A percentile compares a stretch with the other conserved stretches of the same genome.
Conservation (phyloP, 331 rosid genomes). For the Erythrophleum ivorense region DNA sequence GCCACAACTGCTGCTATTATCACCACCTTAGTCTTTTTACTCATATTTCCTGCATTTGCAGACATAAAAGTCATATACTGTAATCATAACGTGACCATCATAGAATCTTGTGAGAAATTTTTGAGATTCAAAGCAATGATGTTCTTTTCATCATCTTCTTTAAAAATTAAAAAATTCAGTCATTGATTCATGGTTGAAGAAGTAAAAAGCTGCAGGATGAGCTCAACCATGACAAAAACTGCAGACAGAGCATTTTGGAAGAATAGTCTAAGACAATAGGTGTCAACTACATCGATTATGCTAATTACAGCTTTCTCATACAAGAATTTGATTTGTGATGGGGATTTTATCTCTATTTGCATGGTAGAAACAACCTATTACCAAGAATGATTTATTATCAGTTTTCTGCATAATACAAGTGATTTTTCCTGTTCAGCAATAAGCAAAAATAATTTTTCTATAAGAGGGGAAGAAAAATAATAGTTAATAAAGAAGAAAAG, state of each 20-base stretch:
- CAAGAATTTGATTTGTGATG: not conserved
- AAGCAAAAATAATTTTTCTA: no score
- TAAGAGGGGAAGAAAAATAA: no score
- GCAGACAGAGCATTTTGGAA: not conserved
- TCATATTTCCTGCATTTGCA: constrained; percentile 45
- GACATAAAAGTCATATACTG: constrained; percentile 17
- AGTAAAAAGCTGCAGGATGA: constrained; percentile 24
- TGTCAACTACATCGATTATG: not conserved
- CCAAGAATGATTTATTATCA: not conserved
- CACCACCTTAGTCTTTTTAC: constrained; percentile 41
- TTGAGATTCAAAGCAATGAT: not conserved
- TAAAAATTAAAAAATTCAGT: not conserved
- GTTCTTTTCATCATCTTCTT: constrained; percentile 12
- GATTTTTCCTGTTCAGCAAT: not conserved
- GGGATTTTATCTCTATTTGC: not conserved
- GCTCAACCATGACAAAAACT: constrained; percentile 1
- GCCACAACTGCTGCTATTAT: constrained; percentile 46
- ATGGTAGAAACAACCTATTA: not conserved
- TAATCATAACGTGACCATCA: constrained; percentile 26
- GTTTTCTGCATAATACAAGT: not conserved
- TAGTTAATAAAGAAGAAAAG: no score
- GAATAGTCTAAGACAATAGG: not conserved
- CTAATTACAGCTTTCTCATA: not conserved
- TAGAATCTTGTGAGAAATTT: constrained; percentile 19
- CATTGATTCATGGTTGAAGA: not conserved